These are phyloP conservation scores for Aureobasidium sp. DNA, from an alignment of 2,329 filamentous ascomycete genomes.

Conservation along the genomic window DNA sequence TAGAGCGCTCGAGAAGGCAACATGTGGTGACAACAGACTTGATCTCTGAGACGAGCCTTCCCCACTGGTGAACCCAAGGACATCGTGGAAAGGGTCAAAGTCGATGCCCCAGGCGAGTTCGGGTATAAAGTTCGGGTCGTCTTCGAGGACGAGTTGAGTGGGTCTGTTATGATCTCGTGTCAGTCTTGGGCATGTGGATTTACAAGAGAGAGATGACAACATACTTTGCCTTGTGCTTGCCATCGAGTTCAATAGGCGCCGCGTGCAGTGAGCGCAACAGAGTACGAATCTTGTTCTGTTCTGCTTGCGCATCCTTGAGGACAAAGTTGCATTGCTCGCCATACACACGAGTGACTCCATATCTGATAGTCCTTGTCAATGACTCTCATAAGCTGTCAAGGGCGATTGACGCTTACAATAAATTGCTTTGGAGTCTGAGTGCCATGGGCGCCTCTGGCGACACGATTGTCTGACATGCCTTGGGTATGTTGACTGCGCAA, in stretches of 20 bases:
- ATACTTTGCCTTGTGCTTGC: conserved; percentile 62
- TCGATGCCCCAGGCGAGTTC: conserved; percentile 56
- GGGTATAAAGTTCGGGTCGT: conserved; percentile 76
- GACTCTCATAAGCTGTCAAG: background rate
- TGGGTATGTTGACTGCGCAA: conserved; percentile 75
- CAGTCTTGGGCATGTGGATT: background rate
- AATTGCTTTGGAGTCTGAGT: conserved; percentile 77
- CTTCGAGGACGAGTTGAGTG: conserved; percentile 67
- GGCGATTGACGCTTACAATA: conserved; percentile 53
- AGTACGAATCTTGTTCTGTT: conserved; percentile 64
- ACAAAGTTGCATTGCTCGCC: conserved; percentile 82
- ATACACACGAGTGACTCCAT: conserved; percentile 78
- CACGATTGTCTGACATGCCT: conserved; percentile 83
- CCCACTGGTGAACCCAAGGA: conserved; percentile 44
- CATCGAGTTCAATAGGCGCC: conserved; percentile 61
- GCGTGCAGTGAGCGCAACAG: conserved; percentile 54
- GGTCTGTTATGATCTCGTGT: conserved; percentile 45
- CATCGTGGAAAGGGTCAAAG: conserved; percentile 37
- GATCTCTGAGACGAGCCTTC: conserved; percentile 28
- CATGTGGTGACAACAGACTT: conserved; percentile 33
- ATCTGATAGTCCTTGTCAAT: conserved; percentile 38
- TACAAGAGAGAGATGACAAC: conserved; percentile 19
- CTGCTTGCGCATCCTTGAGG: conserved; percentile 69
- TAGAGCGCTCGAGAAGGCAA: conserved; percentile 25
- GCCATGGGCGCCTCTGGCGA: conserved; percentile 82